A percentile compares a stretch with the other conserved stretches of the same genome.
Evolutionary conservation across 345 rosid species (phyloP).

Genomic region (Moricandia arvensis): DNA sequence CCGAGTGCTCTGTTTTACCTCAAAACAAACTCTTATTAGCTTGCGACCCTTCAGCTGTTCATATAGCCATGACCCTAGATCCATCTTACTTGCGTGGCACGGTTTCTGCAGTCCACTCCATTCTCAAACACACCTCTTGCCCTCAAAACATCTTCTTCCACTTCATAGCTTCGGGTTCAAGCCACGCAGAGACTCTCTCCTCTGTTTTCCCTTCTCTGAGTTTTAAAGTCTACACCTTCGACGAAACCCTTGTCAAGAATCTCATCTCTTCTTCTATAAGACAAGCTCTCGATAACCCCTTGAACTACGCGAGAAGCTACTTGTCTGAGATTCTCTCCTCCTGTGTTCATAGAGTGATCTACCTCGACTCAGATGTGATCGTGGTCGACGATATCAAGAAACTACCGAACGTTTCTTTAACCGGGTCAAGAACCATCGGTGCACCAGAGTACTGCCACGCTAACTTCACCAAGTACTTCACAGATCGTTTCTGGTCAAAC

Average conservation of each 20-base stretch:
- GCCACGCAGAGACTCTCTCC: slow-evolving; percentile 8
- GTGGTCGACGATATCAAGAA: slow-evolving; percentile 61
- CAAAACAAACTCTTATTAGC: slow-evolving; percentile 16
- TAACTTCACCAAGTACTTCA: slow-evolving; percentile 59
- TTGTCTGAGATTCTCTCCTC: slow-evolving; percentile 57
- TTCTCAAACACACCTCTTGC: slow-evolving; percentile 71
- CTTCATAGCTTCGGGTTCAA: slow-evolving; percentile 51
- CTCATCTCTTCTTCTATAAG: slow-evolving; percentile 67
- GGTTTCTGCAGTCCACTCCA: slow-evolving; percentile 69
- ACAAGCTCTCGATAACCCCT: slow-evolving; percentile 66
- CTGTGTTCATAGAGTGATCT: slow-evolving; percentile 53
- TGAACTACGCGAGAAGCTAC: slow-evolving; percentile 76
- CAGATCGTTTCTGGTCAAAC: slow-evolving; percentile 58
- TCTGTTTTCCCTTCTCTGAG: slow-evolving; percentile 61
- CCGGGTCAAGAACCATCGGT: slow-evolving; percentile 50
- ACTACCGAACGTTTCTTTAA: slow-evolving; percentile 46
- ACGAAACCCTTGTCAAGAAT: slow-evolving; percentile 38
- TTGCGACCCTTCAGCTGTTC: slow-evolving; percentile 52
- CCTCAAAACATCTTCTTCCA: slow-evolving; percentile 75
- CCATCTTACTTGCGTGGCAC: slow-evolving; percentile 71
- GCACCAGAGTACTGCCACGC: slow-evolving; percentile 78
- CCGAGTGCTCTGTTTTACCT: slow-evolving; percentile 36
- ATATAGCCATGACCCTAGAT: slow-evolving; percentile 81
- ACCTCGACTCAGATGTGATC: slow-evolving; percentile 66
- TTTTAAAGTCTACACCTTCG: slow-evolving; percentile 55